phyloP scores from a whole-genome alignment of 257 asterid genomes.

The Rehmannia glutinosa region DNA sequence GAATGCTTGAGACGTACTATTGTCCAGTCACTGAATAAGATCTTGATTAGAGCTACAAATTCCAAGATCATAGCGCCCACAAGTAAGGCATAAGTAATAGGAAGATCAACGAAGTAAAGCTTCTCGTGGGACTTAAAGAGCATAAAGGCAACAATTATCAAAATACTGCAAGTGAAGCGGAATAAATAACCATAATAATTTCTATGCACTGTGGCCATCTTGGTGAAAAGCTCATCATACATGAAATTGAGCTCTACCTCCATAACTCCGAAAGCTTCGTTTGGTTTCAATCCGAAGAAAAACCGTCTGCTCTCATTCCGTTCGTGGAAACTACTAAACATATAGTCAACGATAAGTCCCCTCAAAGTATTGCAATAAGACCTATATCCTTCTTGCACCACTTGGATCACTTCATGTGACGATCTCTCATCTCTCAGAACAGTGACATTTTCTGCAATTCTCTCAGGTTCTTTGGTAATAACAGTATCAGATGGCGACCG shows the following conservation, averaged over 20 bases:
- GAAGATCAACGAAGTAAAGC: neutral
- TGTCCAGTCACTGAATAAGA: slow-evolving; percentile 17
- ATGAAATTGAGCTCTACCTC: slow-evolving; percentile 30
- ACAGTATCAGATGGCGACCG: neutral
- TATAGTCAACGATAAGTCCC: slow-evolving; percentile 25
- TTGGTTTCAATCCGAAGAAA: neutral
- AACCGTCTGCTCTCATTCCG: neutral
- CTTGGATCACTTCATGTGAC: too few relatives aligned
- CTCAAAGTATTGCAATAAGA: slow-evolving; percentile 7
- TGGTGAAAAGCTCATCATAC: slow-evolving; percentile 32
- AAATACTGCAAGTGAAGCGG: slow-evolving; percentile 14
- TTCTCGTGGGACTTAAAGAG: neutral
- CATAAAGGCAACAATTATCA: neutral
- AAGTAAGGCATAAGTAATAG: slow-evolving; percentile 14
- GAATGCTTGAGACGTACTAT: neutral
- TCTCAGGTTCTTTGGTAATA: neutral
- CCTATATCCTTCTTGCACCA: neutral
- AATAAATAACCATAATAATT: neutral
- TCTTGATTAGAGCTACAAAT: neutral
- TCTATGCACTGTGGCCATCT: slow-evolving; percentile 8
- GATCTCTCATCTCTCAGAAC: neutral
- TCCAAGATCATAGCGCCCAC: slow-evolving; percentile 18
- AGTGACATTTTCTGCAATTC: neutral
- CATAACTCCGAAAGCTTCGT: slow-evolving; percentile 23
- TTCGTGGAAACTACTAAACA: slow-evolving; percentile 22